Conservation (phyloP, 2,329 filamentous ascomycete species). For the Clarireedia paspali region DNA sequence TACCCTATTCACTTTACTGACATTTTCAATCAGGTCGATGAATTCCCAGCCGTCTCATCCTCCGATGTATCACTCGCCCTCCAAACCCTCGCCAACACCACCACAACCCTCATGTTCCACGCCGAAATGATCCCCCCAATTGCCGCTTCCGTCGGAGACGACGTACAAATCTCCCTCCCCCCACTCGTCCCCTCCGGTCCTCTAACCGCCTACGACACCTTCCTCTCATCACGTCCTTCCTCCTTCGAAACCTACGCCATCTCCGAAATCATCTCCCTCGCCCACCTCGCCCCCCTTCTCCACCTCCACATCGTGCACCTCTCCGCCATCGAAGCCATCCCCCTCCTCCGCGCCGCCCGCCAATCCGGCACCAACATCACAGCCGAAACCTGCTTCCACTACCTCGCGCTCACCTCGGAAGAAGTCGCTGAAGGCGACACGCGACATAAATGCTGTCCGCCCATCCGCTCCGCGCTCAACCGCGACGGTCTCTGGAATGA, state of each 20-base stretch:
- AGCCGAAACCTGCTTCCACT: conserved; percentile 73
- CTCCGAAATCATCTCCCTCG: conserved; percentile 74
- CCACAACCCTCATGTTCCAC: conserved; percentile 97
- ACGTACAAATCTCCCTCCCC: conserved; percentile 60
- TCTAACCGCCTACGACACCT: conserved; percentile 75
- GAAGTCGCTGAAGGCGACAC: conserved; percentile 61
- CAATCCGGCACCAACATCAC: conserved; percentile 59
- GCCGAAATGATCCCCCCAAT: conserved; percentile 96
- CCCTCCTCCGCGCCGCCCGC: conserved; percentile 55
- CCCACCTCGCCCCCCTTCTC: conserved; percentile 70
- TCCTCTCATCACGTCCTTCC: conserved; percentile 82
- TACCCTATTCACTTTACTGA: conserved; percentile 12
- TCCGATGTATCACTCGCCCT: conserved; percentile 75
- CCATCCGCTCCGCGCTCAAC: conserved; percentile 58
- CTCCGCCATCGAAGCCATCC: conserved; percentile 61
- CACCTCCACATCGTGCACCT: conserved; percentile 82
- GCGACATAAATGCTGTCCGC: conserved; percentile 67
- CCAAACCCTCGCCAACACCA: conserved; percentile 66
- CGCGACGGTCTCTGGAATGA: conserved; percentile 69
- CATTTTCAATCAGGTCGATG: conserved; percentile 59
- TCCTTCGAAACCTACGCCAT: conserved; percentile 89
- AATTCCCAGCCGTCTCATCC: conserved; percentile 86
- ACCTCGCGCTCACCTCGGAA: conserved; percentile 61
- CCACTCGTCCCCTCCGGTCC: conserved; percentile 65
- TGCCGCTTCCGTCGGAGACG: conserved; percentile 69